Conservation (phyloP, 2,329 filamentous ascomycete genomes). For the Coccinonectria pachysandricola region DNA sequence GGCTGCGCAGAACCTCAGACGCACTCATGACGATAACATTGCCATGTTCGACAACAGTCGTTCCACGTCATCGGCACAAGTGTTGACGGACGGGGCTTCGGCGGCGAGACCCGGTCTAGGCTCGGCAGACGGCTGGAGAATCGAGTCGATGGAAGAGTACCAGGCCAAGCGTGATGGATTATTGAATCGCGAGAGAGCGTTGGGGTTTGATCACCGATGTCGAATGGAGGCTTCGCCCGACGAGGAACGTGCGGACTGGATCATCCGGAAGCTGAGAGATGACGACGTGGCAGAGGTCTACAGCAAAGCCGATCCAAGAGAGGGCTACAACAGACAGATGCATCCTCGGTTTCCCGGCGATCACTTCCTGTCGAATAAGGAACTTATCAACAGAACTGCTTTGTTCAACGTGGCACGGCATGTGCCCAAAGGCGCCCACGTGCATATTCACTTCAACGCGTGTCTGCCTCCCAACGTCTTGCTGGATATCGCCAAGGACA, state of each 20-base stretch:
- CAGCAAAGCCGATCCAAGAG: slow-evolving; percentile 17
- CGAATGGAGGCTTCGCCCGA: slow-evolving; percentile 19
- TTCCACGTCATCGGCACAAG: no score
- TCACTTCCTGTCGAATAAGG: slow-evolving; percentile 47
- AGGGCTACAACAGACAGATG: slow-evolving; percentile 32
- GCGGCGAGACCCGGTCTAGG: no score
- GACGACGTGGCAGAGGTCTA: slow-evolving; percentile 30
- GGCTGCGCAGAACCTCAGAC: slow-evolving; percentile 15
- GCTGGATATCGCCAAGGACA: slow-evolving; percentile 41
- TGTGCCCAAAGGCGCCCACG: slow-evolving; percentile 62
- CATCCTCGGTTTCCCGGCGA: slow-evolving; percentile 39
- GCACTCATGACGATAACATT: slow-evolving; percentile 18
- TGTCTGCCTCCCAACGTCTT: slow-evolving; percentile 53
- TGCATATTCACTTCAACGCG: slow-evolving; percentile 73
- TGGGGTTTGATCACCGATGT: slow-evolving; percentile 32
- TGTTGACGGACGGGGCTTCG: no score
- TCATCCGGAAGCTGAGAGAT: slow-evolving; percentile 28
- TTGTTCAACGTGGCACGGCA: slow-evolving; percentile 45
- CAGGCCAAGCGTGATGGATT: no score
- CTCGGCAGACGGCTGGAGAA: no score
- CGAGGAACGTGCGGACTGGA: slow-evolving; percentile 29
- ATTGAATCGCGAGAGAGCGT: slow-evolving; percentile 22
- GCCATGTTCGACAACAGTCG: slow-evolving; percentile 3
- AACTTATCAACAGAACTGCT: slow-evolving; percentile 43
- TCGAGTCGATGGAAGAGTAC: no score